Evolutionary conservation across 2,329 filamentous ascomycete genomes (phyloP), one percentile per base, ranked within the genome.

Genomic region (Fusarium beomiforme): DNA sequence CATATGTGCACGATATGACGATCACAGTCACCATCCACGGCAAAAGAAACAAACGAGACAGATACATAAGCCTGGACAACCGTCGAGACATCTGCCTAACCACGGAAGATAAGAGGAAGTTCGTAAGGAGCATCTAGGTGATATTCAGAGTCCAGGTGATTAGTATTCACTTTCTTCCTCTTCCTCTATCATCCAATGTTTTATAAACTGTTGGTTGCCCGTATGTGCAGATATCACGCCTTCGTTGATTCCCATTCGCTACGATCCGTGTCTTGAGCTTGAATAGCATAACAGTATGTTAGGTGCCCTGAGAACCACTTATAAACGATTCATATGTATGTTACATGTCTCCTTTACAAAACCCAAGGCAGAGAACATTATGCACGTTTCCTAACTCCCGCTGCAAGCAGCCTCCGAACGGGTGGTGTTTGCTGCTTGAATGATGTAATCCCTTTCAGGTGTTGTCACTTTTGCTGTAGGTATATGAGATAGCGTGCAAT

Each of bases 381-480:
- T 39, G 26, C 29, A 65, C n/a, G 17, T 37, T 57, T 31, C 37
- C 46, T 43, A 31, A 42, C 37, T 39, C 23, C 33, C 42, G 50
- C 29, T 47, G 21, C 24, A 64, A 44, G 21, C 21, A 50, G 14
- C 64, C 37, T 34, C 26, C 16, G 21, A 47, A 33, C 46, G 34
- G 23, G 42, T 70, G 39, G 46, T 41, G 59, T 58, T 49, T 26
- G 49, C 31, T 26, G 24, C 37, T 19, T 12, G n/a, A 63, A 71
- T 71, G 73, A 75, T 73, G 64, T 74, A 74, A 75, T 74, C 44
- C 19, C 34, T n/a, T 19, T 43, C 24, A 58, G 39, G 24, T 24
- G 34, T 31, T 59, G 42, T 31, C 41, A 43, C 31, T 65, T 37
- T 66, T 53, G 26, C 24, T 41, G 31, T 42, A 34, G 58, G 55